Evolutionary conservation across 2,329 filamentous ascomycete genomes (phyloP), one percentile per base, ranked within the genome.

Genomic region (Kalaharituber pfeilii): DNA sequence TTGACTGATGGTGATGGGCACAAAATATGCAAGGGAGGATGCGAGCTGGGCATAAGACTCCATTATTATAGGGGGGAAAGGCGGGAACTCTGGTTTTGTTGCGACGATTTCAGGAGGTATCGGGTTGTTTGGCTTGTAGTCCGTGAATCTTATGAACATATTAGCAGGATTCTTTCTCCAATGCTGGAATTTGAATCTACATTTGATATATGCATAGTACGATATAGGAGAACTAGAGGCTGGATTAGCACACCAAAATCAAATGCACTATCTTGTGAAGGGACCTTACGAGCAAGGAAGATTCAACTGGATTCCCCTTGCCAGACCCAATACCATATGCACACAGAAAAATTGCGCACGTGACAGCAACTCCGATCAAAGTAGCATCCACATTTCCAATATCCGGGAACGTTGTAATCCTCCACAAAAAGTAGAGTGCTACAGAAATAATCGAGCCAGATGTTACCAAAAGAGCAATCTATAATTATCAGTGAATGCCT

Each of bases 171-270:
- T 20, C 49, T 24, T 39, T 9, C 15, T 30, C 4, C 20, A 15
- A 39, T 39, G 33, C 8, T 18, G 13, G 4, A 39, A 5, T 1
- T 33, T 1, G 6, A 11, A 20, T 18, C 11, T 52, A 55, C 68
- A 96, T 96, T 69, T 98, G 91, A 71, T 96, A 98, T 66, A 96
- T 84, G 72, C 89, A 96, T 59, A 98, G 81, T n/a, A 94, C 91
- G 57, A 95, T 80, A 69, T 98, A 98, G 65, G 91, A 89, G 66
- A 98, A 96, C 61, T 63, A 49, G 44, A 30, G 39, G 39, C 13
- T 28, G 29, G 25, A 6, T 18, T 13, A 39, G 33, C 33, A 39
- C 20, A 15, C 22, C 11, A 18, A 49, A 50, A 49, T 55, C 25
- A 39, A 44, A 44, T 29, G 15, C 15, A n/a, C 20, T 52, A 63